Base-by-base conservation (phyloP, 2,329 filamentous ascomycete genomes). In the Phaeosphaeriaceae sp. region DNA sequence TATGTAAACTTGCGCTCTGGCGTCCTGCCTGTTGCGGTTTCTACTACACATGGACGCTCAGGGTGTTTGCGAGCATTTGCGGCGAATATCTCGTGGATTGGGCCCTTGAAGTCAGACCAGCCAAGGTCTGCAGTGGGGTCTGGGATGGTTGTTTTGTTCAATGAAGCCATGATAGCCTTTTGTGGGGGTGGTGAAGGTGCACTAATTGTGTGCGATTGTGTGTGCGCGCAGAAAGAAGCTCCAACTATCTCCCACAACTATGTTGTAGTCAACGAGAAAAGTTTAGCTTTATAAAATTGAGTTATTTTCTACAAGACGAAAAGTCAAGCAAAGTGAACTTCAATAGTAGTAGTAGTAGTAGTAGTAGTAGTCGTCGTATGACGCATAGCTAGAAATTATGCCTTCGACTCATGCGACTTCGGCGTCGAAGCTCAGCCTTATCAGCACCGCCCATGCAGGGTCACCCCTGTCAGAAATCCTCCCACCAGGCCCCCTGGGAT, bases 1-100 rank as follows among this genome's bases (percentile, higher is more conserved):
- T 97, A 97, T 18, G 86, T 93, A 74, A 94, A 97, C 40, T 75
- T 76, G 55, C 89, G 81, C 68, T 86, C 78, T 6, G 86, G 80
- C 2, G 80, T 77, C 23, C 66, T 74, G 42, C 63, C 70, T 1
- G 79, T 81, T 4, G 78, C 76, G 4, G 87, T 90, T 65, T 89
- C 87, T 2, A 88, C 79, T 3, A 90, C 85, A 62, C 87, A 90
- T 46, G 82, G 73, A 21, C 84, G 79, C 33, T 90, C 85, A 1
- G 91, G 91, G 64, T 89, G 80, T 53, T 77, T 81, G 66, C 81
- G 73, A 7, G 90, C 90, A 76, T 89, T 88, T 37, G 75, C 72
- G 46, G 77, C 76, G 64, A 92, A 92, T 56, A 86, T 83, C 48
- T 89, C 83, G 63, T 90, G 86, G 61, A 92, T 90, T 12, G 87